Conservation (phyloP, 345 rosid genomes). For the Geranium rotundifolium region DNA sequence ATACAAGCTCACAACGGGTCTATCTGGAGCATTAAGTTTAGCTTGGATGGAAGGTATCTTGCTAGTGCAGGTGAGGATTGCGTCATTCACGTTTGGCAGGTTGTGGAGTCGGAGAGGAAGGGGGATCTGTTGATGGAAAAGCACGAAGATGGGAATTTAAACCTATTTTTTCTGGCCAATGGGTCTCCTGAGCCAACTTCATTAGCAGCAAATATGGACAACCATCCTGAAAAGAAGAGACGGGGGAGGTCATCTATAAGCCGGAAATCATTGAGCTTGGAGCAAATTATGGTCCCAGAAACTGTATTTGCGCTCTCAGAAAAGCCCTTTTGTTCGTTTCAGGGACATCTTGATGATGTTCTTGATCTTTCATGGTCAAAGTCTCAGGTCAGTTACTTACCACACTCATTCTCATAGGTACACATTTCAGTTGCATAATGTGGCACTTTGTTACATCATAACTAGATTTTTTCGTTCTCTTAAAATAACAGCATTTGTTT, state of each 20-base stretch:
- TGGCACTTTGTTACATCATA: too few relatives aligned
- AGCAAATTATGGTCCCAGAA: constrained; percentile 17
- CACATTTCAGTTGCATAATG: too few relatives aligned
- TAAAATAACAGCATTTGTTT: background rate
- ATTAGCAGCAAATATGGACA: constrained; percentile 39
- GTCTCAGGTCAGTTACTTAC: constrained; percentile 60
- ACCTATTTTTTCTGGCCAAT: constrained; percentile 37
- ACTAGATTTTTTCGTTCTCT: background rate
- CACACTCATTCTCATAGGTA: background rate
- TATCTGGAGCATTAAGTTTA: constrained; percentile 88
- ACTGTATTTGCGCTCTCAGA: constrained; percentile 47
- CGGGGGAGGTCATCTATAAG: constrained; percentile 56
- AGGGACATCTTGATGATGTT: constrained; percentile 58
- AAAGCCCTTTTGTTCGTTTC: constrained; percentile 65
- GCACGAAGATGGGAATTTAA: constrained; percentile 50
- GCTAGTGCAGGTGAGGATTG: constrained; percentile 98
- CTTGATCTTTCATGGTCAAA: constrained; percentile 89
- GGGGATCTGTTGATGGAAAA: constrained; percentile 65
- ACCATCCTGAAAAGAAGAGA: constrained; percentile 40
- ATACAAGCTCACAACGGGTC: constrained; percentile 90
- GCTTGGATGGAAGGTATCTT: constrained; percentile 86
- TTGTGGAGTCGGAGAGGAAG: constrained; percentile 48
- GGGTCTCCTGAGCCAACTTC: constrained; percentile 63
- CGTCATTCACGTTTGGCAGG: constrained; percentile 71
- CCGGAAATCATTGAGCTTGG: constrained; percentile 65